These are phyloP conservation scores for Sphagnum contortum DNA, from an alignment of 225 moss, liverwort and hornwort genomes.

Conservation along the genomic window DNA sequence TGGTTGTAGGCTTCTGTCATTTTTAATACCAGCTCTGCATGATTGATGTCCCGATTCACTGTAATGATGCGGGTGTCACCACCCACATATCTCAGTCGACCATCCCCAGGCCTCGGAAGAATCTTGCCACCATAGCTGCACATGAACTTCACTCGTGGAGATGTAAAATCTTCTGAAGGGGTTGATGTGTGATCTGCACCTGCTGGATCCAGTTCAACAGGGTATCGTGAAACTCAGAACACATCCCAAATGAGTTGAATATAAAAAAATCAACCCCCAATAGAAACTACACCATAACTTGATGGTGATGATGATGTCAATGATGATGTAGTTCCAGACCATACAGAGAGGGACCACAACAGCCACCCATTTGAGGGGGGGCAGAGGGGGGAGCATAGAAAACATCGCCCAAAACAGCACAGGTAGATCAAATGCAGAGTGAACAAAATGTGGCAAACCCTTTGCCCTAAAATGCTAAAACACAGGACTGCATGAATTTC, in stretches of 20 bases:
- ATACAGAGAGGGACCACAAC: not conserved
- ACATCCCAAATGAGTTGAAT: too few species aligned
- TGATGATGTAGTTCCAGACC: not conserved
- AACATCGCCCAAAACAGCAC: too few species aligned
- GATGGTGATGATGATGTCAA: not conserved
- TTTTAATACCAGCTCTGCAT: constrained; percentile 56
- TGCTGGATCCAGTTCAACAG: constrained; percentile 16
- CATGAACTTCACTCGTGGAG: constrained; percentile 77
- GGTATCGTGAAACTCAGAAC: not conserved
- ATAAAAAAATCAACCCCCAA: too few species aligned
- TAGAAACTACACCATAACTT: too few species aligned
- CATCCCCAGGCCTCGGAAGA: constrained; percentile 79
- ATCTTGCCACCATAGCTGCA: constrained; percentile 98
- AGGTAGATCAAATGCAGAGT: too few species aligned
- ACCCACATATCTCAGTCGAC: constrained; percentile 82
- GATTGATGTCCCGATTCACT: constrained; percentile 73
- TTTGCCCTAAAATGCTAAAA: too few species aligned
- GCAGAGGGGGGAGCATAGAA: too few species aligned
- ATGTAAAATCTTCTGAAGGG: constrained; percentile 66
- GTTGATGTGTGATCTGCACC: constrained; percentile 59
- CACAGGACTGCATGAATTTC: too few species aligned
- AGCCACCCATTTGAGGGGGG: too few species aligned
- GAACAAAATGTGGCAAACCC: too few species aligned
- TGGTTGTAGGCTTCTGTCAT: constrained; percentile 63
- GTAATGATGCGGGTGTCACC: constrained; percentile 84